Base-by-base conservation (phyloP, 306 rosid genomes). In the Mimosa pudica region DNA sequence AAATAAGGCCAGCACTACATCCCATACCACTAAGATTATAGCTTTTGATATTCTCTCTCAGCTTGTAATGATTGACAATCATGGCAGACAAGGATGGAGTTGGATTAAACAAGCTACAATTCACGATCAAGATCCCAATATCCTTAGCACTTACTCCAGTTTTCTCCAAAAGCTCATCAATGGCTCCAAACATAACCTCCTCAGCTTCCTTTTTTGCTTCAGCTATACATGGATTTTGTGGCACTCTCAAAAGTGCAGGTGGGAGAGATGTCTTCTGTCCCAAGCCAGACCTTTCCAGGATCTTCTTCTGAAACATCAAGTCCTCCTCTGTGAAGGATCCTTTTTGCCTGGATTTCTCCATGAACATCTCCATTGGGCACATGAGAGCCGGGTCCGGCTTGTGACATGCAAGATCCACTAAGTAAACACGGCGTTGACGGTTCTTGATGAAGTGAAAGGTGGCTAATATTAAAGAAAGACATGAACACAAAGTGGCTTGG, bases 401-500 rank as follows among this genome's bases (percentile, higher is more conserved):
- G 84, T 90, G 92, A 35, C 98, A 94, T 1, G 98, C 69, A 35
- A 94, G 91, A 72, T 94, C 87, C 60, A 92, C 71, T 67, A 94
- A 69, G 77, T 90, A 94, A 10, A 92, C 82, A 11, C 89, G 86
- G 42, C 94, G 81, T 5, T 96, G 97, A 0, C 94, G 83, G 72
- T 92, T 94, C 89, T 79, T 94, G 86, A 94, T 94, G 86, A 94
- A 86, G 87, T 94, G 92, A 38, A 90, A 79, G 55, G 97, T 92
- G 48, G 87, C 81, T 0, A 94, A 46, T 63, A 89, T 91, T 9
- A 92, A 89, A 1, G 88, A 49, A 3, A 92, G 79, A 38, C 88
- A 48, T 0, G 91, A 88, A 70, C 91, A 87, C 2, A 92, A 20
- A 1, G 94, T 85, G 8, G 85, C 88, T 6, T 84, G 89, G 13